Evolutionary conservation across 2,329 filamentous ascomycete species (phyloP), one percentile per base, ranked within the genome.

Genomic region (Aspergillus thermomutatus): DNA sequence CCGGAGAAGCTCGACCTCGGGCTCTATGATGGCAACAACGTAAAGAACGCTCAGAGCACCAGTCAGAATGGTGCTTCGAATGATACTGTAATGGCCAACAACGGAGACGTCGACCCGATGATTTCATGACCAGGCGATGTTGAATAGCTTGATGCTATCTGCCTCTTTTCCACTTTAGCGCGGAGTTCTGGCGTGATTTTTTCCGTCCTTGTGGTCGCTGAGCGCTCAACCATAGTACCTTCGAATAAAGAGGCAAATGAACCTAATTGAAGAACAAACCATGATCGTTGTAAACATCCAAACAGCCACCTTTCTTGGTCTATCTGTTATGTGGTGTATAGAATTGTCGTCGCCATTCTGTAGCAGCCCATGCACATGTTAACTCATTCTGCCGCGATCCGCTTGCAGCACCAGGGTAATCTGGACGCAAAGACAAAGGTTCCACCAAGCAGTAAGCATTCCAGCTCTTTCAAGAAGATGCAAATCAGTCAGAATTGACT

Each of bases 1-100:
- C 78, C 78, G 11, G 75, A 77, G 26, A 74, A 75, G 50, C 63
- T 80, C 50, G 74, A 75, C 41, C 70, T 80, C 50, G 77, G 77
- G 27, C 72, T 80, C n/a, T 69, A 74, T 49, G 66, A 66, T 61
- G 68, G 64, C 50, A 62, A 58, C 63, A 69, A 69, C 43, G 50
- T 60, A 34, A 50, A 59, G 55, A 62, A 62, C 50, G 59, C 62
- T 49, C 53, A 57, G 21, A 55, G 55, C 26, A 28, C 54, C 40
- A 61, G 59, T 57, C 67, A 64, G 9, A 72, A 72, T 57, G 69
- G 70, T 57, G 62, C 61, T 41, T 63, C 66, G 49, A 68, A 70
- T 63, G 75, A 77, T 64, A 73, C 71, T 48, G 62, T 74, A 57
- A 76, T 77, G 74, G 67, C 72, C 55, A 74, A 74, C 61, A 75